Base-by-base conservation (phyloP, 192 early-diverging fungal genomes). In the Pilaira anomala region DNA sequence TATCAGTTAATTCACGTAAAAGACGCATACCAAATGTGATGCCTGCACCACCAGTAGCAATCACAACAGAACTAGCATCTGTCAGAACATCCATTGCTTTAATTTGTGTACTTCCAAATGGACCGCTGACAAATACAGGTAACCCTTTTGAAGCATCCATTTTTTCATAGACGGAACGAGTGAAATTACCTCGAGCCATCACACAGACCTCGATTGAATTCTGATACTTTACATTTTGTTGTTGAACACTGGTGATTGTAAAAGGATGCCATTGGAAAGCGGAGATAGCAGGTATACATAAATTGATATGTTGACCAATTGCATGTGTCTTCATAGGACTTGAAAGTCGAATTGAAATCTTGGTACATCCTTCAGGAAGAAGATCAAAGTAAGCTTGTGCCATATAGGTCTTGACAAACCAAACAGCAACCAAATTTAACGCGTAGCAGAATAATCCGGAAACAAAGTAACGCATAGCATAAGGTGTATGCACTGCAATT, bases 221-320 rank as follows among this genome's bases (percentile, higher is more conserved):
- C 18, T 41, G 14, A 4, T 46, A 2, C 44, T 18, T 18, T 46
- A 9, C 48, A 16, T 41, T 58, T 18, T 46, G 69, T 3, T 54
- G 29, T 7, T 60, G 48, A 2, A 68, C 46, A 53, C 58, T 73
- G 41, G 78, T 73, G 21, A 82, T 77, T 3, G 80, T 82, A 45
- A 82, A 82, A 11, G 80, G 80, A 55, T 82, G 80, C 80, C 80
- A 82, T 44, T 82, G 70, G 46, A 77, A 75, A 24, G 58, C n/a
- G 4, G 80, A 82, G 7, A 82, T 64, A 7, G 66, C 67, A 6
- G 80, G 80, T 3, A 82, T 71, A 59, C 77, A 79, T 18, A 82
- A 48, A 44, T 71, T 76, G 7, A 82, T 58, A 61, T 77, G 71
- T 28, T 82, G 78, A 1, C 80, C 80, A 7, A 76, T 66, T 1